Conservation (phyloP, 768 basidiomycete species). For the Macrocybe gigantea region DNA sequence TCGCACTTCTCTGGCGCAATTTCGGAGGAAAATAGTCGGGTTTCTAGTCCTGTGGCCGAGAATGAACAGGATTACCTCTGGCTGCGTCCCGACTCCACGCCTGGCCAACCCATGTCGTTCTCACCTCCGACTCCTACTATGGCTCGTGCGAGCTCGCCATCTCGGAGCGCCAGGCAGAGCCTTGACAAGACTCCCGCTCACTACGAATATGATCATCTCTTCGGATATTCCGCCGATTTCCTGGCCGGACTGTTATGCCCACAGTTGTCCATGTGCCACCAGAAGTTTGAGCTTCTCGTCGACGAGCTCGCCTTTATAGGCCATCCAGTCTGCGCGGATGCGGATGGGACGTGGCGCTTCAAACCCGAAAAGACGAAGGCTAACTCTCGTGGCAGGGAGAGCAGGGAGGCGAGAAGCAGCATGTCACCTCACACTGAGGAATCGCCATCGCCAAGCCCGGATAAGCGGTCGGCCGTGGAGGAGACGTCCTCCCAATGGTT, state of each 20-base stretch:
- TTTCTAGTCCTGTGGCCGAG: slow-evolving; percentile 14
- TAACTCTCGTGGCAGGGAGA: slow-evolving; percentile 50
- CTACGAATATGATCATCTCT: slow-evolving; percentile 59
- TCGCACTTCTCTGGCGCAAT: slow-evolving; percentile 42
- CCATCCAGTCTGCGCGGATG: slow-evolving; percentile 83
- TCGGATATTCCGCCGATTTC: slow-evolving; percentile 79
- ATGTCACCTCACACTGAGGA: slow-evolving; percentile 27
- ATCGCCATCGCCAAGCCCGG: slow-evolving; percentile 5
- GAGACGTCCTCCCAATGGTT: slow-evolving; percentile 39
- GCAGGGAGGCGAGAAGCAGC: slow-evolving; percentile 43
- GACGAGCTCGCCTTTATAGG: slow-evolving; percentile 93
- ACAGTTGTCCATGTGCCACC: slow-evolving; percentile 75
- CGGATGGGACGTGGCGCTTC: slow-evolving; percentile 72
- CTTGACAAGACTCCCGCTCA: slow-evolving; percentile 26
- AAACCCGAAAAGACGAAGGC: slow-evolving; percentile 52
- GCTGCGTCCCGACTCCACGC: slow-evolving; percentile 45
- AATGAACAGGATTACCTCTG: slow-evolving; percentile 54
- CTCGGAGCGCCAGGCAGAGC: slow-evolving; percentile 43
- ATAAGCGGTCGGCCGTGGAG: slow-evolving; percentile 21
- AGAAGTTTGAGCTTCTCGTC: slow-evolving; percentile 88
- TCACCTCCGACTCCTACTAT: slow-evolving; percentile 26
- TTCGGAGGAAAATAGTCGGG: slow-evolving; percentile 15
- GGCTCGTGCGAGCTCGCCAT: slow-evolving; percentile 31
- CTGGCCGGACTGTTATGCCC: slow-evolving; percentile 81
- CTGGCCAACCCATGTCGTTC: slow-evolving; percentile 49